Conservation (phyloP, 2,329 filamentous ascomycete species). For the Apiospora aurea region DNA sequence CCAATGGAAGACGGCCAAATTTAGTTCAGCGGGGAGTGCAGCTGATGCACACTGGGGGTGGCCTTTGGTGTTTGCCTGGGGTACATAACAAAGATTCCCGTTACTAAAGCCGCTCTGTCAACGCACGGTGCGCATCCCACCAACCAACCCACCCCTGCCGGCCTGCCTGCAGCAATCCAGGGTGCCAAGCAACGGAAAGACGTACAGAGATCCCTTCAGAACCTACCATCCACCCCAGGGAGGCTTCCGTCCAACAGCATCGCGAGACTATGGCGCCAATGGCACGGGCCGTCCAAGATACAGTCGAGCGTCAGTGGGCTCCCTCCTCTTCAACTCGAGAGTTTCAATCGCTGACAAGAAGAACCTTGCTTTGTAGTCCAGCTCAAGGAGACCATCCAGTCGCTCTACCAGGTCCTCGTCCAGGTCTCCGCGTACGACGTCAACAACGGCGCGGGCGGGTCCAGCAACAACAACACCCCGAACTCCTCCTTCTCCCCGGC, state of each 20-base stretch:
- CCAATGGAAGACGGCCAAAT: neutral
- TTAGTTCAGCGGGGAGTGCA: conserved; percentile 12
- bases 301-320: conserved; percentile 43
- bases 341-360: conserved; percentile 2
- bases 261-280: conserved; percentile 44
- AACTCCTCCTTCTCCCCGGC: conserved; percentile 10
- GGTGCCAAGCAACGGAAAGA: conserved; percentile 2
- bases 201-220: neutral
- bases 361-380: conserved; percentile 34
- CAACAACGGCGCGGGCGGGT: conserved; percentile 35
- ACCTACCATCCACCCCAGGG: neutral
- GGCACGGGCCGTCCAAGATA: conserved; percentile 42
- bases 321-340: neutral
- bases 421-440: conserved; percentile 68
- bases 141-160: neutral
- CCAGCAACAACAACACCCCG: conserved; percentile 26
- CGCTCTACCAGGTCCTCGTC: conserved; percentile 52
- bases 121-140: conserved; percentile 2
- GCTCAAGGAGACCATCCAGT: conserved; percentile 45
- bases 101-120: neutral
- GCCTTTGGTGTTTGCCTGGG: conserved; percentile 4
- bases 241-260: neutral
- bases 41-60: neutral
- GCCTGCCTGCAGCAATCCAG: conserved; percentile 10
- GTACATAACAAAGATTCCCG: neutral